phyloP scores from a whole-genome alignment of 2,329 filamentous ascomycete species.

The Xylariaceae sp. region DNA sequence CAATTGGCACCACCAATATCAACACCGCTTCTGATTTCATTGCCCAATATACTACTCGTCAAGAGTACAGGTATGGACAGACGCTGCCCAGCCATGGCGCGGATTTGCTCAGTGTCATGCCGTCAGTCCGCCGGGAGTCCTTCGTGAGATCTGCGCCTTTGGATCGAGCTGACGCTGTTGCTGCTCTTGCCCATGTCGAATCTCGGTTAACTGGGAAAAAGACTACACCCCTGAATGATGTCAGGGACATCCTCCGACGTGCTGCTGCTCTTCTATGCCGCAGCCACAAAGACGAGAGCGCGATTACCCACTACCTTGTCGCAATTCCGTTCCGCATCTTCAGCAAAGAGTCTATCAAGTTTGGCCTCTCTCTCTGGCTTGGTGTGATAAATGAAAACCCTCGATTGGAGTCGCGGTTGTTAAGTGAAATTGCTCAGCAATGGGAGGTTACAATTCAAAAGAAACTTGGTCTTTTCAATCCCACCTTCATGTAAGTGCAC shows the following conservation, averaged over 20 bases:
- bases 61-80: constrained; percentile 89
- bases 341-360: constrained; percentile 89
- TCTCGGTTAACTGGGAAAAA: constrained; percentile 63
- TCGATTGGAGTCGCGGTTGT: constrained; percentile 74
- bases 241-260: constrained; percentile 75
- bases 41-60: constrained; percentile 92
- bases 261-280: constrained; percentile 84
- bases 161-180: constrained; percentile 55
- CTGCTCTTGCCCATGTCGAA: constrained; percentile 68
- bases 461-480: constrained; percentile 75
- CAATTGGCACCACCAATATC: constrained; percentile 65
- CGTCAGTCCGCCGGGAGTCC: constrained; percentile 47
- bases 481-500: constrained; percentile 53
- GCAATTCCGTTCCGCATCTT: constrained; percentile 90
- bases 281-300: constrained; percentile 66
- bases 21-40: constrained; percentile 95
- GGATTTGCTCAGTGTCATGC: constrained; percentile 59
- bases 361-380: constrained; percentile 93
- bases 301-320: constrained; percentile 81
- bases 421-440: constrained; percentile 81
- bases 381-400: constrained; percentile 96
- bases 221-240: constrained; percentile 64
- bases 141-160: constrained; percentile 47
- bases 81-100: constrained; percentile 62
- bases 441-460: constrained; percentile 83